Base-by-base conservation (phyloP, 225 moss, liverwort and hornwort species). In the Takakia lepidozioides region DNA sequence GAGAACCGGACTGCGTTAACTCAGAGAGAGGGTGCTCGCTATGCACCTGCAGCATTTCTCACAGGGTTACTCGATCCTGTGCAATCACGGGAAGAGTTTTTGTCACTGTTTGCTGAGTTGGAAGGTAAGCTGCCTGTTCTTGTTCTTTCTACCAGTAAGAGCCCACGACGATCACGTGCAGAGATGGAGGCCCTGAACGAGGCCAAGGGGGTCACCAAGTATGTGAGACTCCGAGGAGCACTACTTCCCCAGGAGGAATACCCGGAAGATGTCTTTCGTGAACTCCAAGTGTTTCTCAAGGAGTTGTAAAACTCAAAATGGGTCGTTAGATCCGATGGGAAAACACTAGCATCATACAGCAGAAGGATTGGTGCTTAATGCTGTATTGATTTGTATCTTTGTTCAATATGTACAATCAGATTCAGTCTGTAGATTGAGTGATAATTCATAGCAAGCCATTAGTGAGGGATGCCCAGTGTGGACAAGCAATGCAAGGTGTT, bases 121-220 rank as follows among this genome's bases (percentile, higher is more conserved):
- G 76, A 93, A 1, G 76, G 74, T 37, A 65, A 79, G 67, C 53
- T 76, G 23, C 70, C 76, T 32, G 70, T 80, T 17, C 65, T 92
- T 25, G 80, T 92, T 19, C 51, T 80, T 27, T 65, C 77, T 9
- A 55, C 85, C 1, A 25, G 19, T 1, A 88, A 88, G 58, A 70
- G 82, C 28, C 92, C 92, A 3, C 80, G 68, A n/a, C 56, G 93
- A 29, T 93, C 88, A 0, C 70, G 71, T 11, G 78, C 73, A 19
- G 83, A 85, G 62, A 88, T 93, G 89, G 86, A 86, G 66, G 89
- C 86, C 10, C 69, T 93, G 32, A 75, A 86, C 27, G 88, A 83
- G 35, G 73, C 55, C 8, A 54, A 61, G 29, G 83, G 80, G 4
- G 81, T 86, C 11, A 73, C 83, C 22, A 78, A 75, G 47, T 93